Base-by-base conservation (phyloP, 306 rosid genomes). In the Hippophae tibetana region DNA sequence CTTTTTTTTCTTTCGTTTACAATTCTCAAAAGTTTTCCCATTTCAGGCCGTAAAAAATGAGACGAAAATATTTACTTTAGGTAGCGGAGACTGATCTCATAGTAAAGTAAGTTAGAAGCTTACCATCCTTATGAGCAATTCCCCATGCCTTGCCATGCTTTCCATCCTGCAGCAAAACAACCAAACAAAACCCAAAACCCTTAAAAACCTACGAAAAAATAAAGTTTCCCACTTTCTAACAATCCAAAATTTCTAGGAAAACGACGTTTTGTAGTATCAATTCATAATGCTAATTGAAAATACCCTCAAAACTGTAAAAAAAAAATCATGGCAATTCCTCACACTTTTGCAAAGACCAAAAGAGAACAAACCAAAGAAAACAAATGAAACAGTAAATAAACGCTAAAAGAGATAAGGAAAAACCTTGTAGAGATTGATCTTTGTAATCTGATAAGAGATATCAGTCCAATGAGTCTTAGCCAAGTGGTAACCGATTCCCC, bases 121-220 rank as follows among this genome's bases (percentile, higher is more conserved):
- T 58, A 88, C 99, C 99, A 49, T 82, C 77, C 76, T 85, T 93
- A 66, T 88, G 67, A 80, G 79, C 95, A 46, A 93, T 13, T 27
- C 99, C 99, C 99, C 99, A 93, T 10, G 99, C 97, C 75, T 93
- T 93, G 47, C 99, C 97, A 76, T 93, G 97, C 51, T 52, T 84
- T 55, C 95, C 97, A 74, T 77, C 95, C 99, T 93, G 79, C 14
- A 65, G 69, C 18, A 64, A 13, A 42, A 66, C 59, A 43, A 13
- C 41, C 5, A 10, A 18, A 57, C 5, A 18, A 63, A 41, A 49
- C 62, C 74, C 62, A 64, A 61, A 57, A 56, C 63, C 85, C 68
- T 57, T 23, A 18, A 18, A 18, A 49, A 42, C 61, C 50, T 23
- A 38, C 0, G 11, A 52, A 38, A 50, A 25, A 9, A 14, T 2